A percentile compares a stretch with the other conserved stretches of the same genome.
These are phyloP conservation scores for Conticribra weissflogii DNA, from an alignment of 108 stramenopile species.

Conservation along the genomic window DNA sequence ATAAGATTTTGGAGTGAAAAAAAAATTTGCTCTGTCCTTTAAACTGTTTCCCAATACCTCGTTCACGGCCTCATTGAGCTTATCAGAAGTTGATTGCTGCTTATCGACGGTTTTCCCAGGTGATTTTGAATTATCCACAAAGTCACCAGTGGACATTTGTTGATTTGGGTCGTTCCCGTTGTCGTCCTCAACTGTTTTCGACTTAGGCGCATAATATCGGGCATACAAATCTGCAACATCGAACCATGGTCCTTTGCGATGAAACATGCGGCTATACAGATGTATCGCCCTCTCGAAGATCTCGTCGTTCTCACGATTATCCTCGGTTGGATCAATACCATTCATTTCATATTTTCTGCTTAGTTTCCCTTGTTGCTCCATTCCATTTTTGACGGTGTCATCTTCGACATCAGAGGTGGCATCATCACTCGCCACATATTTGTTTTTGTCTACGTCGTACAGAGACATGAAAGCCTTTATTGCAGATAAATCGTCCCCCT, in stretches of 20 bases:
- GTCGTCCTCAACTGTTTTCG: conserved; percentile 1
- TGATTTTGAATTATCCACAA: too few species aligned
- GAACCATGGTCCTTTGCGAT: conserved; percentile 85
- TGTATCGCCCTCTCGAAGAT: conserved; percentile 64
- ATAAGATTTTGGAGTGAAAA: conserved; percentile 25
- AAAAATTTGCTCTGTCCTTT: not conserved
- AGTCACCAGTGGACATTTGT: not conserved
- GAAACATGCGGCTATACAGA: conserved; percentile 74
- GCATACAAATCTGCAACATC: conserved; percentile 69
- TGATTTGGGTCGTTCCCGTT: not conserved
- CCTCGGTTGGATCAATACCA: not conserved
- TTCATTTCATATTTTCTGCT: not conserved
- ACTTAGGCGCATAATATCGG: conserved; percentile 71
- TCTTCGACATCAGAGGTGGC: not conserved
- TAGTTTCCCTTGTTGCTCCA: not conserved
- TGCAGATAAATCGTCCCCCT: conserved; percentile 79
- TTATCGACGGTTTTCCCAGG: too few species aligned
- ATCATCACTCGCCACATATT: conserved; percentile 1
- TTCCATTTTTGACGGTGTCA: not conserved
- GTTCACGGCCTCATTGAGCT: too few species aligned
- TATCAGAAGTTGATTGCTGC: too few species aligned
- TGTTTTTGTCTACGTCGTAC: conserved; percentile 24
- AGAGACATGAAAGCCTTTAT: conserved; percentile 54
- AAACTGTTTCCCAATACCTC: too few species aligned
- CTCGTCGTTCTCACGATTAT: conserved; percentile 22